These are phyloP conservation scores for Porphyridium purpureum DNA, from an alignment of 23 red algal genomes.

Conservation along the genomic window DNA sequence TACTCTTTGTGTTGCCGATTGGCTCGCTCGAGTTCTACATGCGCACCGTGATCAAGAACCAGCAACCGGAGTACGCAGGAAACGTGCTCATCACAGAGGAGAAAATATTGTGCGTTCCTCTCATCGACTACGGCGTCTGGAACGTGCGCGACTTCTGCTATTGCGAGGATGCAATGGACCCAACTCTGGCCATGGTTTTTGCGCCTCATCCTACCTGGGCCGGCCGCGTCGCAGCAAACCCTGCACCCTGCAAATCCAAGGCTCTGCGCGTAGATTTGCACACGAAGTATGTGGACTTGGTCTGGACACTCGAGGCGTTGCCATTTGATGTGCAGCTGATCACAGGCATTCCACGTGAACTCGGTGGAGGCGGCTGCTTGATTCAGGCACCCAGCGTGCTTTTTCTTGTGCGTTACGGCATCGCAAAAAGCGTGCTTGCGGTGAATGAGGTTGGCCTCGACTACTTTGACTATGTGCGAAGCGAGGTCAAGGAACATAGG, in stretches of 20 bases:
- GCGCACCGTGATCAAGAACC: neutral
- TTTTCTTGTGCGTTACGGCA: too few relatives aligned
- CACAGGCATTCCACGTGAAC: neutral
- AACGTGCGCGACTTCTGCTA: constrained; percentile 40
- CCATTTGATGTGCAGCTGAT: constrained; percentile 23
- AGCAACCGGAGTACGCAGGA: constrained; percentile 3
- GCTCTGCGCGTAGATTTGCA: neutral
- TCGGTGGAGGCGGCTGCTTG: neutral
- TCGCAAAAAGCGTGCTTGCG: too few relatives aligned
- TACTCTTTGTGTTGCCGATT: neutral
- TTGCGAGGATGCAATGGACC: constrained; percentile 47
- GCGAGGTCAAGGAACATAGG: too few relatives aligned
- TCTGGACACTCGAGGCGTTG: constrained; percentile 37
- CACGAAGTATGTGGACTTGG: constrained; percentile 1
- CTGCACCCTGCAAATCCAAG: too few relatives aligned
- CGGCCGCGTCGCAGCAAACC: constrained; percentile 31
- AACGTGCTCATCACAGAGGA: constrained; percentile 33
- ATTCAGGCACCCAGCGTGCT: neutral
- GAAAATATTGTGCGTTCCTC: constrained; percentile 3
- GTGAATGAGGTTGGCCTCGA: too few relatives aligned
- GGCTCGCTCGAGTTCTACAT: neutral
- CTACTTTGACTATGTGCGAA: too few relatives aligned
- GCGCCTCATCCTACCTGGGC: constrained; percentile 73
- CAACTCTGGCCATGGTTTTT: constrained; percentile 42
- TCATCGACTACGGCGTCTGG: constrained; percentile 22